These are phyloP conservation scores for Flaveria trinervia DNA, from an alignment of 129 eudicot species.

Conservation along the genomic window DNA sequence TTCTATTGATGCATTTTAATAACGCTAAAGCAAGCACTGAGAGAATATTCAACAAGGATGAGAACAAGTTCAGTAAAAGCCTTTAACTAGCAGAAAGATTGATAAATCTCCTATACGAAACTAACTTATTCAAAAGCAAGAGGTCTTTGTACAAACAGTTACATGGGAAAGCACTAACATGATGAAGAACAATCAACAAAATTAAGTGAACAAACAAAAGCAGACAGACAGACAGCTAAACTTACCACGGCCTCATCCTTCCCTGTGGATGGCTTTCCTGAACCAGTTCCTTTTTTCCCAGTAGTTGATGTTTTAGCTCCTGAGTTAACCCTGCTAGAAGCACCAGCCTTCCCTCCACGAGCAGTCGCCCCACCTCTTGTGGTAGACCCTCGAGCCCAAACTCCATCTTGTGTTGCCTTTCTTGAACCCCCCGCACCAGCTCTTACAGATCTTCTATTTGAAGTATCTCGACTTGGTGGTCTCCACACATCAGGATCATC, in stretches of 20 bases:
- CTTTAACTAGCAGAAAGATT: neutral
- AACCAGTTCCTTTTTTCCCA: constrained; percentile 71
- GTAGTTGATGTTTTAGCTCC: constrained; percentile 73
- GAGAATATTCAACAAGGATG: neutral
- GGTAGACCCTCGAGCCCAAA: constrained; percentile 74
- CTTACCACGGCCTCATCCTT: constrained; percentile 75
- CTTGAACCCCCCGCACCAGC: constrained; percentile 64
- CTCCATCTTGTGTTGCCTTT: constrained; percentile 76
- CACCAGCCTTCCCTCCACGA: constrained; percentile 84
- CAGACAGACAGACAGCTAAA: constrained; percentile 7
- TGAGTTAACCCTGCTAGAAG: constrained; percentile 55
- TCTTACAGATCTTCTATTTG: constrained; percentile 76
- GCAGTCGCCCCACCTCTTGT: constrained; percentile 63
- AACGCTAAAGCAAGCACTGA: neutral
- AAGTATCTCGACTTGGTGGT: constrained; percentile 86
- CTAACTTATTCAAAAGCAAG: neutral
- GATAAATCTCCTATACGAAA: neutral
- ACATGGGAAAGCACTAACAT: constrained; percentile 18
- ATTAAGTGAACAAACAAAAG: constrained; percentile 2
- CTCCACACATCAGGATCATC: constrained; percentile 99
- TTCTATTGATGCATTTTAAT: neutral
- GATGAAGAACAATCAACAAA: constrained; percentile 5
- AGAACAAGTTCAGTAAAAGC: neutral
- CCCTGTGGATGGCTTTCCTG: constrained; percentile 46
- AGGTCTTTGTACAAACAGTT: neutral